phyloP scores from a whole-genome alignment of 345 rosid genomes.

The Aquilaria sinensis region DNA sequence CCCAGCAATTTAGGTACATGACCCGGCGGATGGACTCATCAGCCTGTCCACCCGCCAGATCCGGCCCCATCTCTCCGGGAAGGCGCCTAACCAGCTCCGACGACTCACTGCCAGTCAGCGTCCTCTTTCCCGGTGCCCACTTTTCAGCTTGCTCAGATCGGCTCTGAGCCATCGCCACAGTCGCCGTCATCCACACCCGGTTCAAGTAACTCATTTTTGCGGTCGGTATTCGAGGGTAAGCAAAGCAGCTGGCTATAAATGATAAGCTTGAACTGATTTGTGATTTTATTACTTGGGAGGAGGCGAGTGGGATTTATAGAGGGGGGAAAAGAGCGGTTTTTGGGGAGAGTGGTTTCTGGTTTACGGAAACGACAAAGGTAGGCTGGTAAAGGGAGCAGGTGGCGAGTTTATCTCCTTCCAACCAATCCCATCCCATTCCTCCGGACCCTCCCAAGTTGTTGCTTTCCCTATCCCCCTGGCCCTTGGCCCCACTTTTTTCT shows the following conservation, averaged over 20 bases:
- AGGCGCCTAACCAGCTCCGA: constrained; percentile 51
- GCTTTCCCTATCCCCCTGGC: too few species aligned
- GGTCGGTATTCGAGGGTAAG: too few species aligned
- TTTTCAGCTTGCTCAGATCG: constrained; percentile 27
- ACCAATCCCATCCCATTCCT: too few species aligned
- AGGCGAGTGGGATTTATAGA: constrained; percentile 12
- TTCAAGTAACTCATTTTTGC: constrained; percentile 41
- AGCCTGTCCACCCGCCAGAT: constrained; percentile 28
- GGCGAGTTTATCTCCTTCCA: constrained; percentile 2
- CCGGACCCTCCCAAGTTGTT: too few species aligned
- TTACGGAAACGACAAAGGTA: not conserved
- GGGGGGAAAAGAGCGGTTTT: not conserved
- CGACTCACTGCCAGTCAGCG: constrained; percentile 21
- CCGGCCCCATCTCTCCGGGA: constrained; percentile 34
- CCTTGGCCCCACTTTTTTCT: too few species aligned
- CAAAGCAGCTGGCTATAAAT: not conserved
- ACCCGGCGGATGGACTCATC: constrained; percentile 77
- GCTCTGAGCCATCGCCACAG: constrained; percentile 57
- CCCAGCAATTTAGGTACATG: constrained; percentile 94
- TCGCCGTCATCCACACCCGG: constrained; percentile 68
- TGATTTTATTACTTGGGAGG: not conserved
- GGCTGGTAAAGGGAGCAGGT: not conserved
- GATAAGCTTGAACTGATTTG: too few species aligned
- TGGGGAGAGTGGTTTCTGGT: too few species aligned
- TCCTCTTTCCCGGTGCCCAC: constrained; percentile 40